phyloP scores from a whole-genome alignment of 768 basidiomycete species.

The Russula earlei region DNA sequence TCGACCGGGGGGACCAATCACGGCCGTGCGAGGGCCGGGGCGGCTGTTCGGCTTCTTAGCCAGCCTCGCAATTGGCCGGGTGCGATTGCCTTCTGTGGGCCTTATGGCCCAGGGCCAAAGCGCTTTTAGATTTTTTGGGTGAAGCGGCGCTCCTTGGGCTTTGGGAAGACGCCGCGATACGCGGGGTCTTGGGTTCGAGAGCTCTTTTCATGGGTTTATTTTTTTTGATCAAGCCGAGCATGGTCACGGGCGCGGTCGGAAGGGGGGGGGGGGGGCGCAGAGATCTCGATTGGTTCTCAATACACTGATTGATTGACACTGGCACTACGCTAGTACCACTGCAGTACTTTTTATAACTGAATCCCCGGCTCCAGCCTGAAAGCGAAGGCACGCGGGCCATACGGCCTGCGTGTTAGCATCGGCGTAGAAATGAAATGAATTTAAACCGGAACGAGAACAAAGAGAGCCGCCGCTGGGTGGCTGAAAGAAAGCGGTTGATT shows the following conservation, averaged over 20 bases:
- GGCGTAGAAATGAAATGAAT: slow-evolving; percentile 1
- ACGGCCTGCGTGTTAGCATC: no score
- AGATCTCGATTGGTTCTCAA: no score
- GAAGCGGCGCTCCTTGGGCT: slow-evolving; percentile 2
- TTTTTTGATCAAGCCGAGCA: neutral
- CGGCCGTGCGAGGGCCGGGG: no score
- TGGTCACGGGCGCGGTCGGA: neutral
- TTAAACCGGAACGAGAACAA: slow-evolving; percentile 11
- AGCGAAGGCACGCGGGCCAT: no score
- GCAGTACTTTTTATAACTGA: no score
- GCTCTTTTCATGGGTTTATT: neutral
- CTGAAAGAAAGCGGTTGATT: slow-evolving; percentile 6
- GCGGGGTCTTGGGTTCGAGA: neutral
- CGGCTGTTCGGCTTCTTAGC: no score
- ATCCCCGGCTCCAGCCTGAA: no score
- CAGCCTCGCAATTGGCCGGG: no score
- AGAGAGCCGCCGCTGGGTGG: neutral
- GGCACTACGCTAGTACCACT: no score
- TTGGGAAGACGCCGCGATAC: slow-evolving; percentile 5
- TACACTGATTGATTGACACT: no score
- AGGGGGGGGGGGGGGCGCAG: no score
- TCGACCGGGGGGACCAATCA: neutral
- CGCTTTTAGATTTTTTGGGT: slow-evolving; percentile 13
- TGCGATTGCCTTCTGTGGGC: neutral
- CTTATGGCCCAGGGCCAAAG: slow-evolving; percentile 5